These are phyloP conservation scores for Macrolepiota dolichaula DNA, from an alignment of 768 basidiomycete species.

Conservation along the genomic window DNA sequence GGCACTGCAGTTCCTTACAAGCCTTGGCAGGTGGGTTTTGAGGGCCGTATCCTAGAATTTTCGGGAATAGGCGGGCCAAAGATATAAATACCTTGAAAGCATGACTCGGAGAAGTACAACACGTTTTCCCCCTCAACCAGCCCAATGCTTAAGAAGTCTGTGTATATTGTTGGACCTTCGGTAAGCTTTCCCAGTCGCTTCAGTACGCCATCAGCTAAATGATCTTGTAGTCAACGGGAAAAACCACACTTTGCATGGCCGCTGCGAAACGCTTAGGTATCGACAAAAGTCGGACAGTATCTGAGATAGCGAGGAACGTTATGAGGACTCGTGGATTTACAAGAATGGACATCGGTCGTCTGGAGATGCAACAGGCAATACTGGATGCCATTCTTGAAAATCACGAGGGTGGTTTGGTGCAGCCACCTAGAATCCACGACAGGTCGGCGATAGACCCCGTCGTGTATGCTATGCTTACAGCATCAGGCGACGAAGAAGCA, in stretches of 20 bases:
- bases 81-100: background rate
- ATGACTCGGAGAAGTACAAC: background rate
- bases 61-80: constrained; percentile 4
- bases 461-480: constrained; percentile 54
- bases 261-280: constrained; percentile 41
- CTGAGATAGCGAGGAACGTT: constrained; percentile 58
- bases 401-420: constrained; percentile 31
- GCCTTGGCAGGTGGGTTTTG: constrained; percentile 1
- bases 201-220: background rate
- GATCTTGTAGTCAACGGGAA: constrained; percentile 52
- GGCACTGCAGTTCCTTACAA: background rate
- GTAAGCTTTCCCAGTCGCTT: constrained; percentile 22
- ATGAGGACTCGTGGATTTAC: constrained; percentile 54
- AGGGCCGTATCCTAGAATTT: constrained; percentile 1
- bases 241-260: constrained; percentile 62
- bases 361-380: constrained; percentile 64
- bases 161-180: constrained; percentile 55
- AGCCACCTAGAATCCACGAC: constrained; percentile 36
- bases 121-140: background rate
- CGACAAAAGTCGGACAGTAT: constrained; percentile 38
- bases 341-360: constrained; percentile 41
- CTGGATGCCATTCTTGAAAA: constrained; percentile 50
- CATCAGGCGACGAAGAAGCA: constrained; percentile 33
- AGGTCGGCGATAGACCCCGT: constrained; percentile 64
- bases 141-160: constrained; percentile 19